Percentiles rank a stretch among this genome's conserved stretches.
These are phyloP conservation scores for Fraxinus anomala DNA, from an alignment of 257 asterid species.

Conservation along the genomic window DNA sequence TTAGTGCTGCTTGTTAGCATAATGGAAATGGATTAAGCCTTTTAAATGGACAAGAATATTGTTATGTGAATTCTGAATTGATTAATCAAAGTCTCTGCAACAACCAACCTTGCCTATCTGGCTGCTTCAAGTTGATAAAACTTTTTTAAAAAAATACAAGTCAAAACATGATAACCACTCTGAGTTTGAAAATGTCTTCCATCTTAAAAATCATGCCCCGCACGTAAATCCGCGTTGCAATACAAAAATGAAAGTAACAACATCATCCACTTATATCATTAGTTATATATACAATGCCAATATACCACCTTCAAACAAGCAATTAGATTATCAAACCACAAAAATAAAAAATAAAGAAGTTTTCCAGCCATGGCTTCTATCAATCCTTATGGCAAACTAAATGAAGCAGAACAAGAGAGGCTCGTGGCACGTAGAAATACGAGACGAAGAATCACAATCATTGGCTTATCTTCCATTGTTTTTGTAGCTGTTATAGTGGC, in stretches of 20 bases:
- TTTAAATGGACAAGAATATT: slow-evolving; percentile 25
- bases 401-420: slow-evolving; percentile 44
- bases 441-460: slow-evolving; percentile 39
- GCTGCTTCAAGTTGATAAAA: background rate
- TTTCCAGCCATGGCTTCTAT: slow-evolving; percentile 28
- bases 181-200: background rate
- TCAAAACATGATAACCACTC: slow-evolving; percentile 41
- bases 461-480: slow-evolving; percentile 41
- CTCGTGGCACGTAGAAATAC: slow-evolving; percentile 41
- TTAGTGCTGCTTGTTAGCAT: too few species aligned
- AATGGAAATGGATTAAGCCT: background rate
- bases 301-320: slow-evolving; percentile 13
- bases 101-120: slow-evolving; percentile 22
- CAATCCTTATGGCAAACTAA: slow-evolving; percentile 41
- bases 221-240: slow-evolving; percentile 23
- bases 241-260: background rate
- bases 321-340: background rate
- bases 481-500: slow-evolving; percentile 57
- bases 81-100: slow-evolving; percentile 15
- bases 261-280: background rate
- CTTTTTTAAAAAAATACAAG: background rate
- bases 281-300: slow-evolving; percentile 11
- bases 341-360: background rate
- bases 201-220: background rate
- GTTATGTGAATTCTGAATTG: slow-evolving; percentile 4